Evolutionary conservation across 192 early-diverging fungal species (phyloP).

Genomic region (Funneliformis mosseae): DNA sequence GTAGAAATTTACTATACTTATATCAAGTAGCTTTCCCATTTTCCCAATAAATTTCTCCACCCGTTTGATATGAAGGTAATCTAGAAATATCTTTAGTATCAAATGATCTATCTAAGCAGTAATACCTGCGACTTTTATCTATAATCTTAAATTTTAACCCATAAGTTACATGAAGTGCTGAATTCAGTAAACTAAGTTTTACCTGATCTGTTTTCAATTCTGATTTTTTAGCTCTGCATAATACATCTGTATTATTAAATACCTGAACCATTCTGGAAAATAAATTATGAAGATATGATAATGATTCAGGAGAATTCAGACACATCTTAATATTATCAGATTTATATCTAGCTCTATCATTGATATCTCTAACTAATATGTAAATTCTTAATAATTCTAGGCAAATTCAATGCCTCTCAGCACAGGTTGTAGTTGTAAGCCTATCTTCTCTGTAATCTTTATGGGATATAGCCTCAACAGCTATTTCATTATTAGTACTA

Average conservation of each 20-base stretch:
- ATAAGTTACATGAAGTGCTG: too few relatives aligned
- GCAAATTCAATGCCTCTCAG: conserved; percentile 16
- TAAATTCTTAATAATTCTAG: neutral
- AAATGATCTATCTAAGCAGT: too few relatives aligned
- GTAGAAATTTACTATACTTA: too few relatives aligned
- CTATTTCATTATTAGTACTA: neutral
- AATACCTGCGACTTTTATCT: too few relatives aligned
- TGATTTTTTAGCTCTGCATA: too few relatives aligned
- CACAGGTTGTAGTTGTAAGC: neutral
- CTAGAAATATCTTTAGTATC: too few relatives aligned
- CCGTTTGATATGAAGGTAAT: too few relatives aligned
- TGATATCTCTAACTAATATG: conserved; percentile 13
- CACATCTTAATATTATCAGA: neutral
- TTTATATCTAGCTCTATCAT: conserved; percentile 15
- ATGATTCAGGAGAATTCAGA: too few relatives aligned
- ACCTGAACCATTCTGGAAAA: conserved; percentile 11
- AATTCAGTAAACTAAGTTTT: conserved; percentile 25
- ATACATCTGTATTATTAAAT: neutral
- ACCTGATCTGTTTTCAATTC: neutral
- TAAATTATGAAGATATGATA: conserved; percentile 16
- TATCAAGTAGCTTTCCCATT: too few relatives aligned
- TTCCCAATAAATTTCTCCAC: too few relatives aligned
- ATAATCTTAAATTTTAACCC: too few relatives aligned
- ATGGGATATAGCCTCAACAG: neutral
- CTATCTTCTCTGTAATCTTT: conserved; percentile 24